Conservation (phyloP, 1,284 basidiomycete species). For the Trichosporon faecale region DNA sequence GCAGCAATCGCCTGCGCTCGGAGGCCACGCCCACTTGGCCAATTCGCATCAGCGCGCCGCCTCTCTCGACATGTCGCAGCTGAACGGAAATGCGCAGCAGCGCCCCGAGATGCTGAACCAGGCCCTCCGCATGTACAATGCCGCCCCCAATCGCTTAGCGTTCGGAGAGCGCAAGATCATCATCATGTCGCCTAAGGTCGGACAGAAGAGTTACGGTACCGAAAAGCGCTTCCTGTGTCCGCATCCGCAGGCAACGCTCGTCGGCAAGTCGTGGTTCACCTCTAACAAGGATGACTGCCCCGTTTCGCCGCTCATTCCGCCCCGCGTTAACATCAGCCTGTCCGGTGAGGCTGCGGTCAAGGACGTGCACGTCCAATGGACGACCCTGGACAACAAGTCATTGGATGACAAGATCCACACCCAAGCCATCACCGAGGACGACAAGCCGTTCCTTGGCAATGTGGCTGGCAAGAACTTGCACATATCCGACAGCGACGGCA, state of each 20-base stretch:
- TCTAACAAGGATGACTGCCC: slow-evolving; percentile 42
- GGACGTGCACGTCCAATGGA: slow-evolving; percentile 45
- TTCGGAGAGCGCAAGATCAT: slow-evolving; percentile 90
- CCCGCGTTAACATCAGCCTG: slow-evolving; percentile 81
- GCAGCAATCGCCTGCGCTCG: slow-evolving; percentile 11
- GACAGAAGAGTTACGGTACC: slow-evolving; percentile 93
- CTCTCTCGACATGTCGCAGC: slow-evolving; percentile 4
- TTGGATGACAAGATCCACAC: slow-evolving; percentile 45
- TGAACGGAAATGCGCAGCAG: slow-evolving; percentile 6
- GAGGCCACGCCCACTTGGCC: slow-evolving; percentile 1
- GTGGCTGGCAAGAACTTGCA: slow-evolving; percentile 49
- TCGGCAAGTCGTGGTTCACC: slow-evolving; percentile 90
- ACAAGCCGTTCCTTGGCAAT: slow-evolving; percentile 46
- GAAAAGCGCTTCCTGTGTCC: slow-evolving; percentile 97
- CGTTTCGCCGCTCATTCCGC: slow-evolving; percentile 57
- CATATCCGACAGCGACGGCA: slow-evolving; percentile 47
- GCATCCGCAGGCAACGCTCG: slow-evolving; percentile 88
- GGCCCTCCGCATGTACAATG: slow-evolving; percentile 60
- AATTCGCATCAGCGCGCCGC: background rate
- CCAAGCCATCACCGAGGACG: slow-evolving; percentile 30
- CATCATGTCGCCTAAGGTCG: slow-evolving; percentile 93
- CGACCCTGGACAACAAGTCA: slow-evolving; percentile 37
- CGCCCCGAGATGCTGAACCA: slow-evolving; percentile 20
- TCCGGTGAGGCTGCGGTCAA: slow-evolving; percentile 82
- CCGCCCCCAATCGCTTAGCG: slow-evolving; percentile 77